phyloP scores from a whole-genome alignment of 2,329 filamentous ascomycete genomes.

The Pleomassaria siparia region DNA sequence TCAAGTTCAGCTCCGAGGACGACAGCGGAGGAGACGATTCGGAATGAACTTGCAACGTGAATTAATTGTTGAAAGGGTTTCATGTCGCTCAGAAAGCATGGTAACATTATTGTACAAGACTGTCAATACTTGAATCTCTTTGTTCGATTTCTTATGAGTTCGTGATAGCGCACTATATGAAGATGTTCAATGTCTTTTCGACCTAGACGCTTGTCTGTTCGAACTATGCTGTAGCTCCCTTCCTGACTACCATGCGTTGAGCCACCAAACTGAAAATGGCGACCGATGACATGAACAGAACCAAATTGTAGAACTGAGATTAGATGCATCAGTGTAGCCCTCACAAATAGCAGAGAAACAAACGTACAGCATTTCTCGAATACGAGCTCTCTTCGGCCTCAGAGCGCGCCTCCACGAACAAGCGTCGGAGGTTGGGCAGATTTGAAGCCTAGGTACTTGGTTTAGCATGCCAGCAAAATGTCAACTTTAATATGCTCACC shows the following conservation, averaged over 20 bases:
- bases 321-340: background rate
- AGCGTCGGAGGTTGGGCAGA: slow-evolving; percentile 89
- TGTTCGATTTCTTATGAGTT: no score
- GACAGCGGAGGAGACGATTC: background rate
- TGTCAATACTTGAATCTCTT: no score
- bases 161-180: no score
- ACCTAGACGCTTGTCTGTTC: background rate
- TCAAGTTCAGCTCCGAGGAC: background rate
- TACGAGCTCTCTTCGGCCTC: slow-evolving; percentile 94
- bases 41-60: background rate
- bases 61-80: background rate
- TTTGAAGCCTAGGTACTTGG: slow-evolving; percentile 68
- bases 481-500: background rate
- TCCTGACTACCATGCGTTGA: slow-evolving; percentile 67
- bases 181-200: no score
- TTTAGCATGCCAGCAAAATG: background rate
- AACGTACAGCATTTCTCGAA: slow-evolving; percentile 81
- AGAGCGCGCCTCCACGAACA: slow-evolving; percentile 92
- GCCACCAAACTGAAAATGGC: slow-evolving; percentile 92
- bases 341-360: background rate
- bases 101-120: no score
- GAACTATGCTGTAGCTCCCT: slow-evolving; percentile 8
- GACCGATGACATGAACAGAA: slow-evolving; percentile 94
- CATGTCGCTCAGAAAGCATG: background rate
- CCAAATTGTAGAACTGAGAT: slow-evolving; percentile 92